phyloP scores from a whole-genome alignment of 805 yeast species.

The Candida andamanensis region DNA sequence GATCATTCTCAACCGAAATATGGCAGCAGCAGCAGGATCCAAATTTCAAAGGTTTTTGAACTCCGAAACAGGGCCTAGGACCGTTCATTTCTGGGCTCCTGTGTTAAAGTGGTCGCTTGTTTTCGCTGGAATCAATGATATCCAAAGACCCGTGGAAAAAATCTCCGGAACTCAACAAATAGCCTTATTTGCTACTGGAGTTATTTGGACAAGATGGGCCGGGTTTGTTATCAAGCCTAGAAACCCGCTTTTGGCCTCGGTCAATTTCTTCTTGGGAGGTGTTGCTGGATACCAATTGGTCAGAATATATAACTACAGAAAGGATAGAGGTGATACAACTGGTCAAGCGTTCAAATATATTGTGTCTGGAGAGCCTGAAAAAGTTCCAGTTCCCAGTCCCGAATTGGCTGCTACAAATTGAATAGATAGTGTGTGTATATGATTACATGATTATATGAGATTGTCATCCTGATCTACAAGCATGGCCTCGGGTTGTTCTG shows the following conservation, averaged over 20 bases:
- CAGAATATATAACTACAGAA: conserved; percentile 68
- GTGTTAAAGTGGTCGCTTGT: conserved; percentile 78
- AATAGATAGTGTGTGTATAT: not conserved
- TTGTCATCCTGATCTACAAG: no score
- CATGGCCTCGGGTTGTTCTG: no score
- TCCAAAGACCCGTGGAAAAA: conserved; percentile 86
- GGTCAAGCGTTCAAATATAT: conserved; percentile 56
- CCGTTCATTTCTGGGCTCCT: conserved; percentile 95
- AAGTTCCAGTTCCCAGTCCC: conserved; percentile 7
- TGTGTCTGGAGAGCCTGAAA: conserved; percentile 37
- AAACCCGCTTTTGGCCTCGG: conserved; percentile 83
- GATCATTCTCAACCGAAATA: no score
- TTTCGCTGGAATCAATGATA: conserved; percentile 83
- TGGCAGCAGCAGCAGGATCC: conserved; percentile 36
- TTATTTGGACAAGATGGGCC: conserved; percentile 98
- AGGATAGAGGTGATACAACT: conserved; percentile 55
- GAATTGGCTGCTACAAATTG: conserved; percentile 8
- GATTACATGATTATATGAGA: not conserved
- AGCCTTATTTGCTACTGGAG: conserved; percentile 86
- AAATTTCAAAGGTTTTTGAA: conserved; percentile 67
- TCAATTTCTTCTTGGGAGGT: conserved; percentile 85
- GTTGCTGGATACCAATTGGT: conserved; percentile 83
- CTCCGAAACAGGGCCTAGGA: conserved; percentile 91
- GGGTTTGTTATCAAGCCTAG: conserved; percentile 82
- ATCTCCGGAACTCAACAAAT: conserved; percentile 84